These are phyloP conservation scores for Ascochyta clinopodiicola DNA, from an alignment of 2,329 filamentous ascomycete species.

Conservation along the genomic window DNA sequence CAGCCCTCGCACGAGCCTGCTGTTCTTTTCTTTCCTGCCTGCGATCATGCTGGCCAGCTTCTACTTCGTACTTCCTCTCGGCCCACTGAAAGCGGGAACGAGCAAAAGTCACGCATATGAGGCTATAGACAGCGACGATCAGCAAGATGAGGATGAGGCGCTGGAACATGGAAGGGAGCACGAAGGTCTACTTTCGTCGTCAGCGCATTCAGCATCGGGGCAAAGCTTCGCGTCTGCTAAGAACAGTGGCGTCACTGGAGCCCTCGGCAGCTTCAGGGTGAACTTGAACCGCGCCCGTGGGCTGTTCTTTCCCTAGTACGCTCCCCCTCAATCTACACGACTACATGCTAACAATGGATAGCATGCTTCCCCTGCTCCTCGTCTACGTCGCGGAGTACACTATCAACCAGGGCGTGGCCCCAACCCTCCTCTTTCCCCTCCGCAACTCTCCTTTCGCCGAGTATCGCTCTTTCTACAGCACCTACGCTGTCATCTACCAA, in stretches of 20 bases:
- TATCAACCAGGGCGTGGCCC: conserved; percentile 93
- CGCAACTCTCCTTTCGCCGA: conserved; percentile 76
- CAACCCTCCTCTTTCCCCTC: conserved; percentile 87
- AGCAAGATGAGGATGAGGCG: conserved; percentile 34
- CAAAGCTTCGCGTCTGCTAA: conserved; percentile 32
- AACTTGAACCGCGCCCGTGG: conserved; percentile 70
- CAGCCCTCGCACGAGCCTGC: conserved; percentile 73
- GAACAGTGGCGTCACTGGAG: conserved; percentile 17
- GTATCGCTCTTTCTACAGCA: conserved; percentile 89
- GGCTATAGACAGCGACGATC: conserved; percentile 54
- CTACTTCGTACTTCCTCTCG: conserved; percentile 78
- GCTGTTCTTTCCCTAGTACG: conserved; percentile 75
- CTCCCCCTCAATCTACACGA: conserved; percentile 3
- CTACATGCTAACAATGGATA: conserved; percentile 34
- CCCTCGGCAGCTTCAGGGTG: conserved; percentile 48
- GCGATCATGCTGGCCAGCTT: conserved; percentile 84
- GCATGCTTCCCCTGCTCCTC: conserved; percentile 87
- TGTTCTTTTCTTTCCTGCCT: conserved; percentile 81
- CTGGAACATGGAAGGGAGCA: conserved; percentile 30
- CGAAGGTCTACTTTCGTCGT: conserved; percentile 44
- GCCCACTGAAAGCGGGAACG: conserved; percentile 62
- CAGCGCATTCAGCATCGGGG: conserved; percentile 40
- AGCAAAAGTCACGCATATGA: conserved; percentile 61
- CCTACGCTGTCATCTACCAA: conserved; percentile 95
- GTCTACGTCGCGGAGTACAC: conserved; percentile 97